Evolutionary conservation across 2,329 filamentous ascomycete genomes (phyloP), one percentile per base, ranked within the genome.

Genomic region (Aspergillus puulaauensis): DNA sequence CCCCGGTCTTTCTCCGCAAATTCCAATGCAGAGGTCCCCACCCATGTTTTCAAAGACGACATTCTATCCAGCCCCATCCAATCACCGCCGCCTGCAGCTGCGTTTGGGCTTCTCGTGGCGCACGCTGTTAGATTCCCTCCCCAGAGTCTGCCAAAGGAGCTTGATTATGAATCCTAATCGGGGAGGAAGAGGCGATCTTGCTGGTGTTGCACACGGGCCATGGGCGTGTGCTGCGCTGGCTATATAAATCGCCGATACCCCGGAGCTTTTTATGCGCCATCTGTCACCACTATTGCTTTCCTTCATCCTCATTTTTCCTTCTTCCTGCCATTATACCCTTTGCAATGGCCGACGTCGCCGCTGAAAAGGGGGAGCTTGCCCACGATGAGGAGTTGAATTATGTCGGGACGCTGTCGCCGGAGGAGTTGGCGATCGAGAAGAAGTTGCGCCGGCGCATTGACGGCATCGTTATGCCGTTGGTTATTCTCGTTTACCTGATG

Each of bases 401-500:
- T 19, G 33, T 64, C 4, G 47, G 58, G 21, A 51, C 62, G 44
- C 56, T 67, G 21, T 63, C 64, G 5, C 69, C 65, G 23, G 72
- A 75, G 53, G 74, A 78, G 59, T 68, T 67, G 44, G 59, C 58
- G 2, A 50, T 73, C 5, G 74, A 78, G 66, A 74, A 70, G 60
- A 72, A 74, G 56, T 66, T 78, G 45, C 68, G 70, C 3, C 63
- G 67, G 5, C 71, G 69, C 33, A 76, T 78, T 48, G 76, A 78
- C 54, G 31, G 57, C 21, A 51, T 72, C 23, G 71, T 77, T 39
- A 76, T 77, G 72, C 76, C 75, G 8, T 59, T 76, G 48, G 70
- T 78, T 11, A 73, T 78, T 57, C 60, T 73, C 11, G 71, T 77
- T 9, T 78, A 78, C 57, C 64, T 77, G 33, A 76, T 78, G 74